Conservation (phyloP, 257 asterid species). For the Capsicum baccatum region DNA sequence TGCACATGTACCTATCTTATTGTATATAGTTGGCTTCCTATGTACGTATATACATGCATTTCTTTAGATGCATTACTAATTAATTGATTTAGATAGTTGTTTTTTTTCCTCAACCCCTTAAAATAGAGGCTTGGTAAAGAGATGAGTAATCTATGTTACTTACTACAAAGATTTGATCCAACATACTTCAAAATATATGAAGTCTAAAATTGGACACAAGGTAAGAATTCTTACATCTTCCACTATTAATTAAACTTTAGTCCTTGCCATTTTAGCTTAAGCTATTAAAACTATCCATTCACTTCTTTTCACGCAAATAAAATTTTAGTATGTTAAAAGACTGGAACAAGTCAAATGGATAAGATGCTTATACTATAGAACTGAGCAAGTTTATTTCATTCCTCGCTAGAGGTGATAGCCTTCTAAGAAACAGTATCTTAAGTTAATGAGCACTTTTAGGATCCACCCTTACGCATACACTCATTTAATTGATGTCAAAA, state of each 20-base stretch:
- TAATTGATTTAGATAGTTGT: neutral
- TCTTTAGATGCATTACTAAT: neutral
- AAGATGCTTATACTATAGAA: too few species aligned
- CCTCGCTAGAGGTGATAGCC: too few species aligned
- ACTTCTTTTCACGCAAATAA: too few species aligned
- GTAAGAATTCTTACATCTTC: neutral
- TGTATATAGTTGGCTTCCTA: neutral
- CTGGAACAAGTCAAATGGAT: too few species aligned
- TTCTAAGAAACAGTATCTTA: too few species aligned
- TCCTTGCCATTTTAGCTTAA: neutral
- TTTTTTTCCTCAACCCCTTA: neutral
- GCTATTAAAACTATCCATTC: neutral
- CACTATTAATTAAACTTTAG: neutral
- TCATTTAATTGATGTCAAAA: too few species aligned
- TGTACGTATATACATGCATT: neutral
- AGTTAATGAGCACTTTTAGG: too few species aligned
- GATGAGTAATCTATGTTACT: neutral
- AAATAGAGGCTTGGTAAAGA: neutral
- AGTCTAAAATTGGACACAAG: neutral
- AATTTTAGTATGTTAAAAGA: too few species aligned
- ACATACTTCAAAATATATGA: neutral
- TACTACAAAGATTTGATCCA: neutral
- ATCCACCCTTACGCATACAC: too few species aligned
- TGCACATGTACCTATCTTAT: neutral
- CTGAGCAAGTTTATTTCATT: too few species aligned